Conservation (phyloP, 345 rosid genomes). For the Cardamine resedifolia region DNA sequence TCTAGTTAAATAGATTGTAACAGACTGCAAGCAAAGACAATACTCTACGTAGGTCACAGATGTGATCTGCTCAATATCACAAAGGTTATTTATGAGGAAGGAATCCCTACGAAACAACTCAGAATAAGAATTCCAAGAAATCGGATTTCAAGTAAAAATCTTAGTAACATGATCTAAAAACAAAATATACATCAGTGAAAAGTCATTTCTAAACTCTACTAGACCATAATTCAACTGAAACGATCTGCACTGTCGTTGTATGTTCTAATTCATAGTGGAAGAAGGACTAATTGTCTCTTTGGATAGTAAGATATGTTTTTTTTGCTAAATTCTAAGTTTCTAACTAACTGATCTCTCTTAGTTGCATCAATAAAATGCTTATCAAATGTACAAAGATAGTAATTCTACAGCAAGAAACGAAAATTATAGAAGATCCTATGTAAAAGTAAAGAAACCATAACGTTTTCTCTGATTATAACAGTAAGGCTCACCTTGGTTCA, state of each 20-base stretch:
- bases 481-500: constrained; percentile 74
- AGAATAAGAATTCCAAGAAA: constrained; percentile 3
- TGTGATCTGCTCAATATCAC: constrained; percentile 16
- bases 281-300: constrained; percentile 4
- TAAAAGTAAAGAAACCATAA: constrained; percentile 18
- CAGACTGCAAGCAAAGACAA: constrained; percentile 25
- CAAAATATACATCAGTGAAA: background rate
- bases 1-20: constrained; percentile 33
- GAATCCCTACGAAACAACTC: background rate
- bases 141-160: background rate
- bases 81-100: background rate
- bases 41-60: constrained; percentile 1
- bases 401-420: constrained; percentile 5
- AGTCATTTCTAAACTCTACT: constrained; percentile 6
- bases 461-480: background rate
- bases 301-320: background rate
- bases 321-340: constrained; percentile 13
- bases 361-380: constrained; percentile 2
- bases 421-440: background rate
- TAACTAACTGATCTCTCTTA: constrained; percentile 11
- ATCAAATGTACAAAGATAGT: background rate
- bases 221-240: constrained; percentile 14
- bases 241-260: background rate
- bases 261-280: background rate
- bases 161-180: constrained; percentile 1